Evolutionary conservation across 176 grass and related monocot genomes (phyloP).

Genomic region (Stipa capillata): DNA sequence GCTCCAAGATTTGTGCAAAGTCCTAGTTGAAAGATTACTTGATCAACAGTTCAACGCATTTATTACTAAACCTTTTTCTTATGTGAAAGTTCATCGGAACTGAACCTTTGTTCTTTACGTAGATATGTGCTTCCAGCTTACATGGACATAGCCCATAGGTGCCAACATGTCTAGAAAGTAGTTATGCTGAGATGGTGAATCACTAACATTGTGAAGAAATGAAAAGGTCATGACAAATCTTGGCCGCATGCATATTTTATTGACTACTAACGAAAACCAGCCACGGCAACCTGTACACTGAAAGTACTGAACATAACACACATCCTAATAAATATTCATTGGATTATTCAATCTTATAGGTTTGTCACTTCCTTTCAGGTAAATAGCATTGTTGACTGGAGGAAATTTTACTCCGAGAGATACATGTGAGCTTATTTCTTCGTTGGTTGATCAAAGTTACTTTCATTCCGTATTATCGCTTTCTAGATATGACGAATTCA

Average conservation of each 20-base stretch:
- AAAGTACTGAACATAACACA: neutral
- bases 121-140: neutral
- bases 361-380: slow-evolving; percentile 50
- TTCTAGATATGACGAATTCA: neutral
- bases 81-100: neutral
- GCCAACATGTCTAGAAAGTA: neutral
- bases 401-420: slow-evolving; percentile 87
- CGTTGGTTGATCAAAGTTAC: neutral
- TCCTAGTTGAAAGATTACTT: too few species aligned
- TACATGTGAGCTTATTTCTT: slow-evolving; percentile 68
- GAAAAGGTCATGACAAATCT: neutral
- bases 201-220: neutral
- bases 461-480: neutral
- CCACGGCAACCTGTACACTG: neutral
- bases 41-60: too few species aligned
- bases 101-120: neutral
- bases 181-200: neutral
- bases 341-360: neutral
- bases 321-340: too few species aligned
- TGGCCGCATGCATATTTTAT: neutral
- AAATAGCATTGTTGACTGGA: slow-evolving; percentile 94
- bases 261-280: neutral
- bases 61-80: neutral
- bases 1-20: too few species aligned
- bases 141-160: neutral